Evolutionary conservation across 23 red algal genomes (phyloP).

Genomic region (Chondrus crispus): DNA sequence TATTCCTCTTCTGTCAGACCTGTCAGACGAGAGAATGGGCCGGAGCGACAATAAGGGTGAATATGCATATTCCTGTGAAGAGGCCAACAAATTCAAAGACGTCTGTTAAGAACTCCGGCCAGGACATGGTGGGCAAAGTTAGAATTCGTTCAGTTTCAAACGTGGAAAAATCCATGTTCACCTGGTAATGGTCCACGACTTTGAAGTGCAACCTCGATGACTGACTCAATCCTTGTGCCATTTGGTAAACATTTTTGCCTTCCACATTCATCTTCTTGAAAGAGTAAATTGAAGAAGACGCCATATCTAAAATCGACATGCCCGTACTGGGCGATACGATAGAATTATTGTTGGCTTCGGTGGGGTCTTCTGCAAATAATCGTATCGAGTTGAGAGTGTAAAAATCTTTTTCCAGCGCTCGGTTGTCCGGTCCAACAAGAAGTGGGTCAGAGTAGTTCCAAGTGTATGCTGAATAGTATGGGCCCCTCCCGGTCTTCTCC

Average conservation of each 20-base stretch:
- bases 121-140: slow-evolving; percentile 45
- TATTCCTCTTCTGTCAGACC: too few species aligned
- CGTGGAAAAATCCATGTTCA: slow-evolving; percentile 39
- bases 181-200: slow-evolving; percentile 5
- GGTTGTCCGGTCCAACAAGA: slow-evolving; percentile 10
- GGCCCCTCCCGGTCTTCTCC: slow-evolving; percentile 25
- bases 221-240: neutral
- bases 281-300: neutral
- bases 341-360: neutral
- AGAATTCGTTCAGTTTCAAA: slow-evolving; percentile 39
- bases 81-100: slow-evolving; percentile 75
- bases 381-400: neutral
- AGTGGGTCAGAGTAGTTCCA: slow-evolving; percentile 12
- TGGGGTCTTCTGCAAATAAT: slow-evolving; percentile 38
- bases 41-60: slow-evolving; percentile 67
- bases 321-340: slow-evolving; percentile 14
- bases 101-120: slow-evolving; percentile 68
- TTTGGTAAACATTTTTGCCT: slow-evolving; percentile 17
- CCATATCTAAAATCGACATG: slow-evolving; percentile 20
- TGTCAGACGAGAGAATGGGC: slow-evolving; percentile 46
- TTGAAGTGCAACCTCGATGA: neutral
- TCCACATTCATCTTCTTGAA: slow-evolving; percentile 11
- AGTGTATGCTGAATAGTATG: slow-evolving; percentile 44
- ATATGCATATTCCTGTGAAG: slow-evolving; percentile 80
- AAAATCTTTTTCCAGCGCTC: slow-evolving; percentile 22